phyloP scores from a whole-genome alignment of 83 land plant species.

The Isoetes engelmannii region DNA sequence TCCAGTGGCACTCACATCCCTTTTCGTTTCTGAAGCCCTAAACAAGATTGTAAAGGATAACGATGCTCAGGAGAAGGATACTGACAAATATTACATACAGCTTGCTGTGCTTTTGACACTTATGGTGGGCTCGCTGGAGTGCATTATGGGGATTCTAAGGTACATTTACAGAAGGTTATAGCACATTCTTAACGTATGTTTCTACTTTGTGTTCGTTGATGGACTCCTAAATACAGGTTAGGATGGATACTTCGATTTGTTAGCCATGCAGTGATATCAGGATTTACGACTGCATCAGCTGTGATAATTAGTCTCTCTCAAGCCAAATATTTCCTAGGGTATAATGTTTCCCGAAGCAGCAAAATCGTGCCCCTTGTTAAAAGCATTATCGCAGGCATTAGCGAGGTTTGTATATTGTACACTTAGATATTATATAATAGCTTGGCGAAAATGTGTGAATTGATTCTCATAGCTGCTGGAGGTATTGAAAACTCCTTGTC shows the following conservation, averaged over 20 bases:
- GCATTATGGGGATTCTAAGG: slow-evolving; percentile 86
- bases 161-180: slow-evolving; percentile 8
- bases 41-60: slow-evolving; percentile 45
- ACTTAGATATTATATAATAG: too few species aligned
- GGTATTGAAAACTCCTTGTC: too few species aligned
- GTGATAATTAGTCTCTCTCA: slow-evolving; percentile 87
- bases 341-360: slow-evolving; percentile 54
- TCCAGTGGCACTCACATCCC: slow-evolving; percentile 86
- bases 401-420: not conserved
- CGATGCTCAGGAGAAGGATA: slow-evolving; percentile 14
- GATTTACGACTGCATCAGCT: slow-evolving; percentile 93
- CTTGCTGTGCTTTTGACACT: slow-evolving; percentile 87
- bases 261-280: slow-evolving; percentile 92
- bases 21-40: slow-evolving; percentile 75
- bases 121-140: slow-evolving; percentile 86
- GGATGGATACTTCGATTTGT: slow-evolving; percentile 96
- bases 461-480: too few species aligned
- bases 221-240: slow-evolving; percentile 39
- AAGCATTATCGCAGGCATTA: slow-evolving; percentile 61
- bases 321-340: slow-evolving; percentile 84
- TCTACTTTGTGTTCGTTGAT: not conserved
- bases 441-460: too few species aligned
- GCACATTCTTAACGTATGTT: not conserved
- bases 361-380: slow-evolving; percentile 62
- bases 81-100: slow-evolving; percentile 56